These are phyloP conservation scores for Fusarium solani-melongenae DNA, from an alignment of 2,329 filamentous ascomycete species.

Conservation along the genomic window DNA sequence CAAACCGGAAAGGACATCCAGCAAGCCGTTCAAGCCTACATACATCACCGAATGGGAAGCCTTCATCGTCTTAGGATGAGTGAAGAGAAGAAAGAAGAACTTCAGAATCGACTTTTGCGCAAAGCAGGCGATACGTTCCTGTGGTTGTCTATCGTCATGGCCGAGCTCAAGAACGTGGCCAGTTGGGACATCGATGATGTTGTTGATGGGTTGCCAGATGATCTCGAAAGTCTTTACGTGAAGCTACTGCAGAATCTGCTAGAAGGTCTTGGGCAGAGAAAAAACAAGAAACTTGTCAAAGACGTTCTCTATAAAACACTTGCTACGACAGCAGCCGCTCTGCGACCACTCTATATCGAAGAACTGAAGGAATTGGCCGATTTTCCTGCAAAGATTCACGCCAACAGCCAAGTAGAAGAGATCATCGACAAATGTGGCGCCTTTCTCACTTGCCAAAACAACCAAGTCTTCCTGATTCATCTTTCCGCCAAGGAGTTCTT, in stretches of 20 bases:
- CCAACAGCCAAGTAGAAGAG: neutral
- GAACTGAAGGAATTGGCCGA: neutral
- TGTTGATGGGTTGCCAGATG: neutral
- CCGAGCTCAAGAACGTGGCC: neutral
- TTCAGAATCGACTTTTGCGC: neutral
- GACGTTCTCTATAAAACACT: neutral
- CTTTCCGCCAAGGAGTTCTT: neutral
- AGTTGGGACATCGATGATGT: neutral
- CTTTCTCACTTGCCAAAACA: neutral
- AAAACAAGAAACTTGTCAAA: neutral
- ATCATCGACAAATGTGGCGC: neutral
- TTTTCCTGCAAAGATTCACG: rapidly evolving
- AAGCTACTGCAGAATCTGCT: neutral
- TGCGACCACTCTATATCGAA: neutral
- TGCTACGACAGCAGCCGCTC: neutral
- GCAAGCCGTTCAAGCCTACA: neutral
- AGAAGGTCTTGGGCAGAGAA: neutral
- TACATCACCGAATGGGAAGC: neutral
- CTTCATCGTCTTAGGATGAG: neutral
- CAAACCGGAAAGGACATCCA: neutral
- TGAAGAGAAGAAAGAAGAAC: rapidly evolving
- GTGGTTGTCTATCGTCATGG: neutral
- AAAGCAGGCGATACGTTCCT: neutral
- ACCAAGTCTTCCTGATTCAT: neutral
- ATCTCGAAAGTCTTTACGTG: neutral